A percentile compares a stretch with the other conserved stretches of the same genome.
phyloP scores from a whole-genome alignment of 2,329 filamentous ascomycete species.

The Capronia americana region DNA sequence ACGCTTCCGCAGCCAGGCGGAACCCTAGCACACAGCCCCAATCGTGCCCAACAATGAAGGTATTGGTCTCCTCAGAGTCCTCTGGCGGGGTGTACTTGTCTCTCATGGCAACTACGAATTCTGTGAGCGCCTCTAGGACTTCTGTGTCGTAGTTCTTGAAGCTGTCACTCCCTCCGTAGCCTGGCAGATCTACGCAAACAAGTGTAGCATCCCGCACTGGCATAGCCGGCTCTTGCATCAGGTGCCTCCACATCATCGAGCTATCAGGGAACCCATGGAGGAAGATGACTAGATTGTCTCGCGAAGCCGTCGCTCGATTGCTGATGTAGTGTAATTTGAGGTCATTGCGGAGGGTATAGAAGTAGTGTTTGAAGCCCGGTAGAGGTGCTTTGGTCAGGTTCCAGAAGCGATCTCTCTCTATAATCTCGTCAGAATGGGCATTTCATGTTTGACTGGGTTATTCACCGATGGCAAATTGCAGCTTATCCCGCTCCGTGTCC shows the following conservation, averaged over 20 bases:
- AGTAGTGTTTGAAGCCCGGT: slow-evolving; percentile 57
- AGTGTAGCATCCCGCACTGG: slow-evolving; percentile 52
- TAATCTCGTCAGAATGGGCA: slow-evolving; percentile 14
- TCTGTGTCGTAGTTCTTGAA: slow-evolving; percentile 57
- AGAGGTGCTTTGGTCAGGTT: slow-evolving; percentile 53
- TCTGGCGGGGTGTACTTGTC: slow-evolving; percentile 47
- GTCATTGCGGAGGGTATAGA: slow-evolving; percentile 57
- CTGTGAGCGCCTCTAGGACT: slow-evolving; percentile 60
- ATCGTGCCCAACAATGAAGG: slow-evolving; percentile 58
- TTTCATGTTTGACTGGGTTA: not conserved
- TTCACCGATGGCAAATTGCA: slow-evolving; percentile 52
- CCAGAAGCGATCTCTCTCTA: slow-evolving; percentile 62
- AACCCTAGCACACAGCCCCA: slow-evolving; percentile 62
- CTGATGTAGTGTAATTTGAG: slow-evolving; percentile 63
- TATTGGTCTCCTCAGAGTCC: slow-evolving; percentile 49
- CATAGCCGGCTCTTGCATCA: slow-evolving; percentile 52
- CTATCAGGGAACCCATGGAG: slow-evolving; percentile 68
- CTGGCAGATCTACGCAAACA: slow-evolving; percentile 64
- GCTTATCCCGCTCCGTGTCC: slow-evolving; percentile 48
- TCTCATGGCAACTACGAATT: slow-evolving; percentile 60
- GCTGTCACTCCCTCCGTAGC: slow-evolving; percentile 64
- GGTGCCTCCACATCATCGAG: slow-evolving; percentile 60
- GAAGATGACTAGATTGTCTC: slow-evolving; percentile 55
- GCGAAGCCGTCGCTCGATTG: slow-evolving; percentile 45
- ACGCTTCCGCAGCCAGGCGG: slow-evolving; percentile 65